Percentiles rank a stretch among this genome's conserved stretches.
These are phyloP conservation scores for Podila minutissima DNA, from an alignment of 192 early-diverging fungal species.

Conservation along the genomic window DNA sequence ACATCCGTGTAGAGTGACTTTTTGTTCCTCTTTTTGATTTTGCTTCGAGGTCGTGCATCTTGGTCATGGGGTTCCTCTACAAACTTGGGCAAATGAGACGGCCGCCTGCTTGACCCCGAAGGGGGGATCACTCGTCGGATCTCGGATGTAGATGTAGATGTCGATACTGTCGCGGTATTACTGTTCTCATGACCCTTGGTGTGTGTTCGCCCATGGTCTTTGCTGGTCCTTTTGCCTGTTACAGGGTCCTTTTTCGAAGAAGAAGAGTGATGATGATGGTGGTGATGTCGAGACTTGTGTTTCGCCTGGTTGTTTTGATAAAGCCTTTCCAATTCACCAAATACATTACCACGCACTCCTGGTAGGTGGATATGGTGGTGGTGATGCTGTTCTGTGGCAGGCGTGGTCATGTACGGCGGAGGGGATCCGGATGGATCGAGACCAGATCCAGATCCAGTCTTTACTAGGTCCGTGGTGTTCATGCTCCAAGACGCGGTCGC, in stretches of 20 bases:
- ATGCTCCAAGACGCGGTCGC: constrained; percentile 1
- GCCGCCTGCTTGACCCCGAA: neutral
- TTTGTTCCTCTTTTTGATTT: constrained; percentile 4
- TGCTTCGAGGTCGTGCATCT: neutral
- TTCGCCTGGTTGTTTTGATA: constrained; percentile 30
- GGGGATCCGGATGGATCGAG: constrained; percentile 16
- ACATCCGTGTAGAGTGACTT: constrained; percentile 46
- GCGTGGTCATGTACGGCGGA: constrained; percentile 38
- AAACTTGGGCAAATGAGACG: neutral
- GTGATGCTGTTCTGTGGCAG: constrained; percentile 24
- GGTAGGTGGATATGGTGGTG: constrained; percentile 46
- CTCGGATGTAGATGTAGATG: constrained; percentile 47
- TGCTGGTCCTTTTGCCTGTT: neutral
- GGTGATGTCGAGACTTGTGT: constrained; percentile 9
- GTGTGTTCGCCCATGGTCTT: neutral
- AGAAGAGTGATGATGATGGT: constrained; percentile 5
- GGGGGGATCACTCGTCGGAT: neutral
- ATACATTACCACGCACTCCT: constrained; percentile 45
- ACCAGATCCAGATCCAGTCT: neutral
- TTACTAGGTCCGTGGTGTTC: neutral
- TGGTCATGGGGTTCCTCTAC: neutral
- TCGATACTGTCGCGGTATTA: constrained; percentile 26
- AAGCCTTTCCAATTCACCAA: constrained; percentile 39
- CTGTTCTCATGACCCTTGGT: neutral
- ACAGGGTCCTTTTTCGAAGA: neutral